These are phyloP conservation scores for Polymyxa betae DNA, from an alignment of 208 protist genomes.

Conservation along the genomic window DNA sequence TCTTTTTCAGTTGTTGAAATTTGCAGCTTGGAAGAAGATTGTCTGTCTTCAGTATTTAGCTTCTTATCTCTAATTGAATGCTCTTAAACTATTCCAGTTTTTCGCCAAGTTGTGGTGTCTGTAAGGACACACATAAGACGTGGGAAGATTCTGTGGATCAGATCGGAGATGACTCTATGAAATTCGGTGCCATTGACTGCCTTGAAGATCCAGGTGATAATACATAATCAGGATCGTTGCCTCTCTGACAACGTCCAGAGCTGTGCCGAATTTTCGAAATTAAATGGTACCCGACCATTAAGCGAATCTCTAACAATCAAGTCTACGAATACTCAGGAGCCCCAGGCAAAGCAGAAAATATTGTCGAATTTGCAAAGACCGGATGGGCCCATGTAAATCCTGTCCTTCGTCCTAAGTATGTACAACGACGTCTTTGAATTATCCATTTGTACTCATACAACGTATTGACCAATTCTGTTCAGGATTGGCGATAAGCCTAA, in stretches of 20 bases:
- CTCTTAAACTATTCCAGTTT: no score
- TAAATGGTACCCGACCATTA: neutral
- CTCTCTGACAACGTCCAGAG: neutral
- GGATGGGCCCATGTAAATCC: neutral
- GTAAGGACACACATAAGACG: neutral
- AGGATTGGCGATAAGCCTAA: neutral
- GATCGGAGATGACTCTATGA: conserved; percentile 14
- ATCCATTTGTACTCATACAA: neutral
- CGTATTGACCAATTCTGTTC: neutral
- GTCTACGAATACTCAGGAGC: neutral
- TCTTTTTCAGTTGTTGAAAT: no score
- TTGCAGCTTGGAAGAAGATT: no score
- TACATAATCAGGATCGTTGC: neutral
- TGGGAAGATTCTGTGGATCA: neutral
- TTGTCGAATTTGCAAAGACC: neutral
- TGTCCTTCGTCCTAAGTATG: neutral
- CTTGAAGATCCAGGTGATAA: neutral
- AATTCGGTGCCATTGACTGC: conserved; percentile 29
- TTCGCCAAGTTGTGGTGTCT: neutral
- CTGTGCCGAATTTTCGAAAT: neutral
- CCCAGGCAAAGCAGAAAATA: neutral
- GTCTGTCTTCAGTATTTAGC: no score
- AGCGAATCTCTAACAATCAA: neutral
- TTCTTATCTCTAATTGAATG: no score
- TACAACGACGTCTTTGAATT: neutral